These are phyloP conservation scores for Gossypium laxum DNA, from an alignment of 441 rosid species.

Conservation along the genomic window DNA sequence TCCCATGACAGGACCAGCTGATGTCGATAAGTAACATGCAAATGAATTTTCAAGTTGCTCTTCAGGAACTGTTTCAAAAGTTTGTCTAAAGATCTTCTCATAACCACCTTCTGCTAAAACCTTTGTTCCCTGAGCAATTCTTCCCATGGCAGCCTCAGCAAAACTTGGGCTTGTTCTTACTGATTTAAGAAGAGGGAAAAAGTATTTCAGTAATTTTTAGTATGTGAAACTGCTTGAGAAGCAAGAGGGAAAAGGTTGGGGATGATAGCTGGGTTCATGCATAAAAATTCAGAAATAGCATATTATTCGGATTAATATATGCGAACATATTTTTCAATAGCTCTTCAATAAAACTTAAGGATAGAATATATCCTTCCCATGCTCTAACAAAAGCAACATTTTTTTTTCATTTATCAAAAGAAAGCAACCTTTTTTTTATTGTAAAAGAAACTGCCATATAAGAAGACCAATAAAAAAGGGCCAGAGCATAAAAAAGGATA, in stretches of 20 bases:
- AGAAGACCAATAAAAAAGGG: background rate
- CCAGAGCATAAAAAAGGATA: background rate
- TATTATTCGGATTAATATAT: background rate
- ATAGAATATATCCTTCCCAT: background rate
- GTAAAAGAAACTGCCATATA: background rate
- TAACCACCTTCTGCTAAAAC: slow-evolving; percentile 91
- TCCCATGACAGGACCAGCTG: slow-evolving; percentile 97
- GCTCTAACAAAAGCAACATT: background rate
- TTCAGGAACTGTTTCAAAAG: slow-evolving; percentile 73
- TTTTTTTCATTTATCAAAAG: background rate
- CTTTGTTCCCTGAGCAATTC: slow-evolving; percentile 87
- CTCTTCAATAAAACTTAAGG: background rate
- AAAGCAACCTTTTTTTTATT: background rate
- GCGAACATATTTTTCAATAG: background rate
- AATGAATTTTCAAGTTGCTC: slow-evolving; percentile 57
- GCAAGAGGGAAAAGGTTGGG: background rate
- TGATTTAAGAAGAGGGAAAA: slow-evolving; percentile 14
- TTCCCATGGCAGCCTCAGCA: slow-evolving; percentile 92
- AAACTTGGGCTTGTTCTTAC: slow-evolving; percentile 91
- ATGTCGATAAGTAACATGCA: slow-evolving; percentile 85
- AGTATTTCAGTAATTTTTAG: background rate
- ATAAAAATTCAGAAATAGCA: background rate
- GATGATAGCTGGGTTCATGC: background rate
- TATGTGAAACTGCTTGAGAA: background rate
- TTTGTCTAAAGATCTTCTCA: slow-evolving; percentile 70